Base-by-base conservation (phyloP, 495 filamentous ascomycete genomes). In the Aspergillus kassunensis region DNA sequence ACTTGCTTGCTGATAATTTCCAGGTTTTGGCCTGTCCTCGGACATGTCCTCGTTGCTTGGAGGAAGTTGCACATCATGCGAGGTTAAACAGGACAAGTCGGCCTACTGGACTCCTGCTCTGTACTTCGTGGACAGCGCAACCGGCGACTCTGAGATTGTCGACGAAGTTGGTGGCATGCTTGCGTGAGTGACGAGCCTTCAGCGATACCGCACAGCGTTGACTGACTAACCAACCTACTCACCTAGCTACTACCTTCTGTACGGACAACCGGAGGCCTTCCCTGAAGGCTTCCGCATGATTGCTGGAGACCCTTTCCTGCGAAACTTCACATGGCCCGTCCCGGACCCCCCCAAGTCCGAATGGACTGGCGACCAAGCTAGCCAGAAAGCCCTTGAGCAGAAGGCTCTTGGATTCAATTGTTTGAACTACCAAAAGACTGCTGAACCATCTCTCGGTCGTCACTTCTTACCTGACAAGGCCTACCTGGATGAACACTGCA, bases 331-430 rank as follows among this genome's bases (percentile, higher is more conserved):
- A 2, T 80, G 84, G 52, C 80, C 80, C 1, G 73, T 85, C 29
- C 80, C 83, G 11, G 89, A 92, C 57, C 83, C 85, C n/a, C 79
- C 79, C 55, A 86, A 86, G 64, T 89, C 88, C 5, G 52, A 70
- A 18, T 95, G 89, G 88, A 68, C 72, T 33, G 66, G 59, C 9
- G 75, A 69, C 1, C 79, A 86, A 44, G 74, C 71, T 2, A 79
- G 77, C 9, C 89, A 96, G 70, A 56, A 59, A 8, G 81, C 84
- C 25, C 76, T 95, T 19, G 69, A 66, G n/a, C 87, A 93, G 72
- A 86, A 90, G 45, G 90, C 91, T 8, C 50, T 96, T 24, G 92
- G 92, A 2, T 96, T 92, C 77, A 96, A 96, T 72, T 97, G 92
- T 66, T 67, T 97, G 43, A 79, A 96, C 78, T 95, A 95, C 60